Evolutionary conservation across 2,329 filamentous ascomycete species (phyloP), one percentile per base, ranked within the genome.

Genomic region (Talaromyces sp.): DNA sequence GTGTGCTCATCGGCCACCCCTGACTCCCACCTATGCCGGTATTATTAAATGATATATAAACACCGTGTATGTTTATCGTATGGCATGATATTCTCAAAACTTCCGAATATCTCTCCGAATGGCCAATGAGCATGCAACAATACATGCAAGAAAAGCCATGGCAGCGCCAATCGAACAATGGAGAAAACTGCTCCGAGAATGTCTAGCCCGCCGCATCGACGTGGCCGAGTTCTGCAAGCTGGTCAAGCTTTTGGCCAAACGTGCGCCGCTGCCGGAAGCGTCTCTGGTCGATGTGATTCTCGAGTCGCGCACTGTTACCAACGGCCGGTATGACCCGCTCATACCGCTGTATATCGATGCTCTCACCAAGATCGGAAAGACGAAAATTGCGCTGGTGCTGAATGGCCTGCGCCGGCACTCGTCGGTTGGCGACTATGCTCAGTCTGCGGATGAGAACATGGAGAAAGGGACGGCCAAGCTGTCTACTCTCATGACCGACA

Each of bases 401-500:
- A 65, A 63, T 6, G 69, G 67, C 17, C 65, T 77, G 10, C 62
- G 77, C 53, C 70, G 69, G 55, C 69, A 74, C 54, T 77, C 75
- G 13, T 75, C 72, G 11, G 70, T 78, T 53, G 66, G 66, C 25
- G 68, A 69, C n/a, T 63, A 62, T 57, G 52, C 59, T 52, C 55
- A 10, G 27, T 52, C 57, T 15, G 56, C 63, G 27, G 58, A 36
- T 4, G 57, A 25, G n/a, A 25, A 17, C 36, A 62, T 58, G 55
- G 44, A 58, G 57, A 62, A 15, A 63, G 63, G 42, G 42, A 55
- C 51, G 55, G 28, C 47, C 28, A 65, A 66, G 15, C 9, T 51
- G 17, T 66, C 62, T 30, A 78, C 75, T 0, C 64, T 78, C 2
- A 77, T 78, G 75, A 77, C 73, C 0, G 76, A 78, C 66, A 77